phyloP scores from a whole-genome alignment of 2,329 filamentous ascomycete genomes.

The Fusarium devonianum region DNA sequence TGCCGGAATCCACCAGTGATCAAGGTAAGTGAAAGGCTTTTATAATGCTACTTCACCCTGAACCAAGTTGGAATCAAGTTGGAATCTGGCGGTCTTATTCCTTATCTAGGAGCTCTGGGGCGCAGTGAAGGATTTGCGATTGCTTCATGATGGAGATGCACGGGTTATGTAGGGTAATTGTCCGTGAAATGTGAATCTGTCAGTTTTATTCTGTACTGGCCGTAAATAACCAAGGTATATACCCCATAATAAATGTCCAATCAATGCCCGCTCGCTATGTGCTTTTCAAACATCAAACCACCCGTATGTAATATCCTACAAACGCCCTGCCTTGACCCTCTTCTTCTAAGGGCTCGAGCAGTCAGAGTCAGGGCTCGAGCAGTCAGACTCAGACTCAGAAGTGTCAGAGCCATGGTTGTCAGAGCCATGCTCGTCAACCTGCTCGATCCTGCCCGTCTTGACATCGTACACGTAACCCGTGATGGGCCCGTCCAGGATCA shows the following conservation, averaged over 20 bases:
- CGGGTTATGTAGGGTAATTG: too few relatives aligned
- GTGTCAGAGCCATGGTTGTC: too few relatives aligned
- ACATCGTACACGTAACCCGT: conserved; percentile 83
- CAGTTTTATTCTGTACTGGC: background rate
- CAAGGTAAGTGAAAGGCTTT: too few relatives aligned
- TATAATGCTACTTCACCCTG: too few relatives aligned
- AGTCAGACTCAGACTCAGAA: conserved; percentile 24
- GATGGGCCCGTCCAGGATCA: conserved; percentile 68
- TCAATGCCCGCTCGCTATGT: conserved; percentile 8
- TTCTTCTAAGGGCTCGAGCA: conserved; percentile 21
- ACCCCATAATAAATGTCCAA: background rate
- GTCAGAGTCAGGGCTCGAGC: conserved; percentile 29
- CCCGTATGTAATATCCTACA: background rate
- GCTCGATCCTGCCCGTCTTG: conserved; percentile 67
- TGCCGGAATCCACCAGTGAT: too few relatives aligned
- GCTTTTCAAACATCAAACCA: background rate
- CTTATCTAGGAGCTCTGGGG: too few relatives aligned
- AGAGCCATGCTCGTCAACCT: conserved; percentile 34
- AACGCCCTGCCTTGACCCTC: accelerated
- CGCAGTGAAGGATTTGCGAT: too few relatives aligned
- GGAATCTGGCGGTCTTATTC: too few relatives aligned
- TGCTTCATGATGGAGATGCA: too few relatives aligned
- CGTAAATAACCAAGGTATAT: conserved; percentile 1
- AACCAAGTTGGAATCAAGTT: too few relatives aligned
- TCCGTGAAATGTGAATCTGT: too few relatives aligned